These are phyloP conservation scores for Vararia minispora DNA, from an alignment of 768 basidiomycete genomes.

Conservation along the genomic window DNA sequence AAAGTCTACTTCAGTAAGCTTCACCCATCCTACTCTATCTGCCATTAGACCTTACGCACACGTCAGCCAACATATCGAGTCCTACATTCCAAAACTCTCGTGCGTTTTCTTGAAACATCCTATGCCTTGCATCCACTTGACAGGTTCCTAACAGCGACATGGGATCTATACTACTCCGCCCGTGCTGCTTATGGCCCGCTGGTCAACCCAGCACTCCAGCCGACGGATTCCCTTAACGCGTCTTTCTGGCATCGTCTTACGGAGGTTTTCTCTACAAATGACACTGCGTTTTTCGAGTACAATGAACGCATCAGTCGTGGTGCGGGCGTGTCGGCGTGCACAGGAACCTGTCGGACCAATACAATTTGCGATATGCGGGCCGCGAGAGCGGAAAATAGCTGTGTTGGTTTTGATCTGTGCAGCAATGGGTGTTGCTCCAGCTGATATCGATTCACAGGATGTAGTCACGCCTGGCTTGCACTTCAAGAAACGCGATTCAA, in stretches of 20 bases:
- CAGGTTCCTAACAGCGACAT: not conserved
- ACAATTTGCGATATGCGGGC: slow-evolving; percentile 3
- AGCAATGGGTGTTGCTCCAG: too few species aligned
- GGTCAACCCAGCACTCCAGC: not conserved
- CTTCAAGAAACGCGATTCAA: too few species aligned
- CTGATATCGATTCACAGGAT: too few species aligned
- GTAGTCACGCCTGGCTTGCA: too few species aligned
- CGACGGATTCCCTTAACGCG: slow-evolving; percentile 2
- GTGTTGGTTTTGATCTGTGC: too few species aligned
- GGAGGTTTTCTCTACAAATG: slow-evolving; percentile 1
- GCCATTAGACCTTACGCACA: too few species aligned
- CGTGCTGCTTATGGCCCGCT: slow-evolving; percentile 4
- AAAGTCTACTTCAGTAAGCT: slow-evolving; percentile 35
- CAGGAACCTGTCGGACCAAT: not conserved
- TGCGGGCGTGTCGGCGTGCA: slow-evolving; percentile 1
- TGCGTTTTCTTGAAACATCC: slow-evolving; percentile 19
- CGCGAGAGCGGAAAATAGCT: slow-evolving; percentile 3
- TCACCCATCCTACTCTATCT: too few species aligned
- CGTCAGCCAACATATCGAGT: slow-evolving; percentile 27
- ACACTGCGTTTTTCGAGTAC: slow-evolving; percentile 1
- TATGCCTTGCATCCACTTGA: too few species aligned
- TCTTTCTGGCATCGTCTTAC: slow-evolving; percentile 3
- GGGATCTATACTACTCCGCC: slow-evolving; percentile 3
- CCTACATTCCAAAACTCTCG: slow-evolving; percentile 36
- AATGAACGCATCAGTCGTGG: slow-evolving; percentile 1